phyloP scores from a whole-genome alignment of 495 filamentous ascomycete genomes.

The Xylaria longipes region DNA sequence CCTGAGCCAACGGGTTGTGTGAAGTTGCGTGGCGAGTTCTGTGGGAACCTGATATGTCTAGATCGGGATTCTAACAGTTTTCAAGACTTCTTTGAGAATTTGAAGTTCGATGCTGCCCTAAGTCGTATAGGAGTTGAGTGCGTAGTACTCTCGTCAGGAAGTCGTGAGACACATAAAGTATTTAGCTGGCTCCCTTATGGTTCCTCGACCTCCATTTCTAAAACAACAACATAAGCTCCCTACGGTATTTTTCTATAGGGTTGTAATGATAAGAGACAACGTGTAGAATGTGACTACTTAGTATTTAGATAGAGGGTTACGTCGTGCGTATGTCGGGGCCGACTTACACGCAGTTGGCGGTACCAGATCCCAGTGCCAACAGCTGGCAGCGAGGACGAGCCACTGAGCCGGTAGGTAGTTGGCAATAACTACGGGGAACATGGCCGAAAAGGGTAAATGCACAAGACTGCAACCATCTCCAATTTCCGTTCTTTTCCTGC shows the following conservation, averaged over 20 bases:
- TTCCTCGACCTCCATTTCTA: too few relatives aligned
- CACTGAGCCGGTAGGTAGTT: neutral
- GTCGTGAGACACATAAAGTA: too few relatives aligned
- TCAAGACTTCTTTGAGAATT: neutral
- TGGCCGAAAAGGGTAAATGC: conserved; percentile 10
- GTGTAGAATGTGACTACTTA: neutral
- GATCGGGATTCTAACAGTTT: neutral
- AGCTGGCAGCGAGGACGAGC: conserved; percentile 13
- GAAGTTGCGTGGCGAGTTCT: neutral
- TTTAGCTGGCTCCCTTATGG: too few relatives aligned
- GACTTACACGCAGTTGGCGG: conserved; percentile 17
- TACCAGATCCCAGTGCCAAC: neutral
- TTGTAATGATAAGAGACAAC: neutral
- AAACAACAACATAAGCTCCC: too few relatives aligned
- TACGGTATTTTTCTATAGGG: too few relatives aligned
- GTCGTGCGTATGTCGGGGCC: neutral
- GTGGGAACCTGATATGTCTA: neutral
- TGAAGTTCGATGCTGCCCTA: neutral
- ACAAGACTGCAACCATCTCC: conserved; percentile 10
- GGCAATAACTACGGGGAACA: neutral
- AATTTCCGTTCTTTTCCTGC: neutral
- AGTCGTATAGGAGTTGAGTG: too few relatives aligned
- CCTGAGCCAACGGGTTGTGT: neutral
- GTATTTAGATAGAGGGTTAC: neutral
- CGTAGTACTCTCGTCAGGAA: too few relatives aligned